Evolutionary conservation across 257 asterid genomes (phyloP), one percentile per base, ranked within the genome.

Genomic region (Nicotiana obtusifolia): DNA sequence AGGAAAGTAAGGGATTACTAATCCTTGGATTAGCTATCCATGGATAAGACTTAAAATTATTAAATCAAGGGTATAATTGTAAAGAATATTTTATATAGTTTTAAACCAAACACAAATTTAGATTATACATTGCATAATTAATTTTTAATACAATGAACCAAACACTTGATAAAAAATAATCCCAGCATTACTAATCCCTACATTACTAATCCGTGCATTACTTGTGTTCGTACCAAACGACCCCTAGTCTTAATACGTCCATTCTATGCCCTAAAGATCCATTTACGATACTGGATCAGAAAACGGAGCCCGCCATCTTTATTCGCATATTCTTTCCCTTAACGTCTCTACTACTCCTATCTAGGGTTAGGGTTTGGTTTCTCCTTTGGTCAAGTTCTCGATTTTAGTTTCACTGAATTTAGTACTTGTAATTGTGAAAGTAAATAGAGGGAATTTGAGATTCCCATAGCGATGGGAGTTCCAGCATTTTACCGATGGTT

Each of bases 401-500:
- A 9, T 59, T 76, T 19, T 10, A n/a, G 35, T 22, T 60, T 3
- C 16, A 56, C 53, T 68, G 33, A 20, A 31, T 41, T 59, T 47
- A 67, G 53, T 22, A n/a, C 49, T 66, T 66, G 75, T 5, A 3
- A 17, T 14, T 6, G 47, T 33, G 17, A 60, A 30, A 26, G 65
- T 26, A 28, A 77, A 75, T 56, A 57, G 49, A 61, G 44, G 24
- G 10, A 33, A 57, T 49, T 82, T 78, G 73, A 9, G 67, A 47
- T 31, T 79, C 17, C 59, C 28, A 20, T 37, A 19, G 81, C 79
- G 81, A 95, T 95, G 99, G 99, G 99, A 76, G 99, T 95, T 57
- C 99, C 99, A 84, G 99, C 99, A 77, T 95, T 95, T 68, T 95
- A 95, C 86, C 91, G 98, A 86, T 95, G 99, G 99, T 81, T 95